These are phyloP conservation scores for Saccharomycopsis sp. DNA, from an alignment of 805 yeast genomes.

Conservation along the genomic window DNA sequence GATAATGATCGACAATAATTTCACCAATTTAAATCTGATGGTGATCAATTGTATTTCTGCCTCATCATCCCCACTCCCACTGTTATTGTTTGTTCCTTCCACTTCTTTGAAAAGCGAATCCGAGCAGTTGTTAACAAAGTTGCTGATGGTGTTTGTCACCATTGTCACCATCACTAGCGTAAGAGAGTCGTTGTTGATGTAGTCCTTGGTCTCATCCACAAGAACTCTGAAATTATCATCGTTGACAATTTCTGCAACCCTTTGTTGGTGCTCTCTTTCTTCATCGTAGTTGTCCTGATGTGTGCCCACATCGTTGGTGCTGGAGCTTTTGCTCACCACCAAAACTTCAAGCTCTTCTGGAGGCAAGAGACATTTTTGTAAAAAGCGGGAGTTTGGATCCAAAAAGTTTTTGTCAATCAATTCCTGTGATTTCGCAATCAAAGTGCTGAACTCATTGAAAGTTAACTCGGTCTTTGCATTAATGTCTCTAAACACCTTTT, in stretches of 20 bases:
- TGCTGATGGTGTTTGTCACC: slow-evolving; percentile 30
- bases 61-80: slow-evolving; percentile 12
- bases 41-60: slow-evolving; percentile 26
- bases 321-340: slow-evolving; percentile 31
- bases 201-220: slow-evolving; percentile 37
- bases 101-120: slow-evolving; percentile 14
- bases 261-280: slow-evolving; percentile 5
- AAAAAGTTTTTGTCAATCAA: slow-evolving; percentile 28
- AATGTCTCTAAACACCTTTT: slow-evolving; percentile 48
- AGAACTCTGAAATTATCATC: slow-evolving; percentile 29
- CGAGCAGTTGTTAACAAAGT: slow-evolving; percentile 30
- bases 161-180: slow-evolving; percentile 29
- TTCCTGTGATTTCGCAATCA: slow-evolving; percentile 33
- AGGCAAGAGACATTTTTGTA: slow-evolving; percentile 29
- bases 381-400: slow-evolving; percentile 27
- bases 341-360: slow-evolving; percentile 24
- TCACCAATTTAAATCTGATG: slow-evolving; percentile 49
- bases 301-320: neutral
- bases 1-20: slow-evolving; percentile 57
- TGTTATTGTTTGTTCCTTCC: too few relatives aligned
- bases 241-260: slow-evolving; percentile 21
- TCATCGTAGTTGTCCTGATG: slow-evolving; percentile 4
- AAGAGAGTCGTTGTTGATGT: slow-evolving; percentile 29
- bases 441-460: slow-evolving; percentile 46
- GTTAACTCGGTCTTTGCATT: slow-evolving; percentile 69